A percentile compares a stretch with the other conserved stretches of the same genome.
phyloP scores from a whole-genome alignment of 768 basidiomycete species.

The Coprinellus micaceus region DNA sequence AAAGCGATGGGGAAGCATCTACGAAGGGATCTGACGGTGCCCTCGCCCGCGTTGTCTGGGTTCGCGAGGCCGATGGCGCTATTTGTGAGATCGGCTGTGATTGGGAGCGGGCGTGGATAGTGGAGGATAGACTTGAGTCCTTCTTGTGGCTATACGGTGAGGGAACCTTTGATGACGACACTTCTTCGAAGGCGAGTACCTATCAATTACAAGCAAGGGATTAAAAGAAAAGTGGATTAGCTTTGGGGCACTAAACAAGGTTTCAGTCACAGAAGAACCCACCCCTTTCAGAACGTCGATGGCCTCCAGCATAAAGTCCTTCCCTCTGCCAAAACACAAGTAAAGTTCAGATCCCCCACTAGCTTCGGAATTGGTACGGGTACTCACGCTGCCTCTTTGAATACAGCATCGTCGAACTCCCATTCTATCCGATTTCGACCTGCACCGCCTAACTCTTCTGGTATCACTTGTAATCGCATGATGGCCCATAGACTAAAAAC shows the following conservation, averaged over 20 bases:
- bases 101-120: constrained; percentile 53
- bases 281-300: constrained; percentile 89
- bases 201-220: too few relatives aligned
- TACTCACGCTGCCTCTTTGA: constrained; percentile 90
- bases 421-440: constrained; percentile 72
- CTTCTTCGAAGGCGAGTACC: constrained; percentile 72
- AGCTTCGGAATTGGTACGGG: too few relatives aligned
- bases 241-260: too few relatives aligned
- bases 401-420: constrained; percentile 93
- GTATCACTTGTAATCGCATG: constrained; percentile 77
- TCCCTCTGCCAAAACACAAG: constrained; percentile 69
- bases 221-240: too few relatives aligned
- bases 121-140: constrained; percentile 33
- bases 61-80: constrained; percentile 38
- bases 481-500: constrained; percentile 60
- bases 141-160: constrained; percentile 30
- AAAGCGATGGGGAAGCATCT: constrained; percentile 63
- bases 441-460: constrained; percentile 77
- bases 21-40: constrained; percentile 80
- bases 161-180: constrained; percentile 36
- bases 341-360: too few relatives aligned
- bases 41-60: constrained; percentile 59
- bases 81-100: constrained; percentile 48
- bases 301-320: constrained; percentile 92
- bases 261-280: too few relatives aligned